These are phyloP conservation scores for Pleurotus tuoliensis DNA, from an alignment of 768 basidiomycete species.

Conservation along the genomic window DNA sequence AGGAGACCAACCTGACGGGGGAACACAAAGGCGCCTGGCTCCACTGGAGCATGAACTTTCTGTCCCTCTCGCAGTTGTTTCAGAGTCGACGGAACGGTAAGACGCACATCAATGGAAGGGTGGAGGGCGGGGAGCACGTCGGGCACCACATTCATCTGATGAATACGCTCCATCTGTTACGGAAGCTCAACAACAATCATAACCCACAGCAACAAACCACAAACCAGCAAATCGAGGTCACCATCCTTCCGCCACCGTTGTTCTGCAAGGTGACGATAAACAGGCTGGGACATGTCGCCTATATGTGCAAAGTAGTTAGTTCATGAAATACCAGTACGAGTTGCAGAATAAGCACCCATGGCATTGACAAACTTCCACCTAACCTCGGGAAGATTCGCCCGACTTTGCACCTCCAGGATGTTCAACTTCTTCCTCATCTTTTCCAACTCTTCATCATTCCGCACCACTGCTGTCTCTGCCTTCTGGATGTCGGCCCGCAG, in stretches of 20 bases:
- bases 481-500: conserved; percentile 21
- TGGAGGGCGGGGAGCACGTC: conserved; percentile 73
- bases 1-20: conserved; percentile 59
- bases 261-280: conserved; percentile 79
- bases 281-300: conserved; percentile 67
- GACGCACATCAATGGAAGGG: conserved; percentile 71
- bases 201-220: conserved; percentile 22
- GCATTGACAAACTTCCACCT: conserved; percentile 77
- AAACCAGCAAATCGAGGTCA: conserved; percentile 75
- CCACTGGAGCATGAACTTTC: conserved; percentile 43
- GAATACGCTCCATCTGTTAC: conserved; percentile 83
- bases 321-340: neutral
- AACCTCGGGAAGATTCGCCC: conserved; percentile 79
- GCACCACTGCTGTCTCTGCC: conserved; percentile 23
- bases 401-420: conserved; percentile 74
- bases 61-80: conserved; percentile 26
- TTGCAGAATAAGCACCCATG: conserved; percentile 53
- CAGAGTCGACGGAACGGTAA: conserved; percentile 40
- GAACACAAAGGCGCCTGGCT: conserved; percentile 65
- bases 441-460: conserved; percentile 35
- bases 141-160: conserved; percentile 89
- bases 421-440: conserved; percentile 43
- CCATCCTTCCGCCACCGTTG: conserved; percentile 85
- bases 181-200: neutral
- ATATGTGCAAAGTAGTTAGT: conserved; percentile 1